Base-by-base conservation (phyloP, 768 basidiomycete species). In the Melanogaster broomeanus region DNA sequence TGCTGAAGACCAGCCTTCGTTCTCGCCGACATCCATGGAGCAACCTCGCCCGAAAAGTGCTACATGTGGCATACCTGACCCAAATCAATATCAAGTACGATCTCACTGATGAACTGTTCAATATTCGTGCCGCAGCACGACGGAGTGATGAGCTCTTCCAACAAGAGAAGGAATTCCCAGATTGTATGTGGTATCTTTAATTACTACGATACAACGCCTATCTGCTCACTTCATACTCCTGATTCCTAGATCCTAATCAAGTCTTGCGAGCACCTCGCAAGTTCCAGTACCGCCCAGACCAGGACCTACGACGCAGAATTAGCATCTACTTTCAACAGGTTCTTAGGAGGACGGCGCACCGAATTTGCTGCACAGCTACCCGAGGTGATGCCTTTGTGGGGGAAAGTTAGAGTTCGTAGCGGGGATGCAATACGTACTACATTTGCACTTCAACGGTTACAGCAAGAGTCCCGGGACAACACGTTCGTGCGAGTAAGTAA, bases 321-420 rank as follows among this genome's bases (percentile, higher is more conserved):
- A 12, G 27, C 25, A 6, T 34, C 15, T 46, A 46, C 34, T 24
- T 46, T 22, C 34, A 12, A n/a, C 28, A 31, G 34, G 19, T 46
- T 25, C 28, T 46, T 21, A n/a, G 18, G 45, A 33, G 33, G 45
- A 19, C 18, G 22, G 1, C 11, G 3, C 34, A 35, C 28, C 16
- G 30, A 35, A 2, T 24, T 46, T 13, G 11, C 22, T 24, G 12
- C 21, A 24, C 31, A 35, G 18, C 34, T 46, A 3, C 45, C 45
- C 16, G 28, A 18, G 18, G 45, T 37, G 22, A 46, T 46, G 45
- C 45, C 31, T 35, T 33, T 46, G 18, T 46, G 45, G 45, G 45
- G 45, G 22, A 46, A n/a, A 46, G 34, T 35, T 10, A 22, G 19
- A 22, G 34, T 35, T 31, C 24, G n/a, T 46, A 18, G 45, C 34